Evolutionary conservation across 2,329 filamentous ascomycete species (phyloP).

Genomic region (Cucurbitaria berberidis): DNA sequence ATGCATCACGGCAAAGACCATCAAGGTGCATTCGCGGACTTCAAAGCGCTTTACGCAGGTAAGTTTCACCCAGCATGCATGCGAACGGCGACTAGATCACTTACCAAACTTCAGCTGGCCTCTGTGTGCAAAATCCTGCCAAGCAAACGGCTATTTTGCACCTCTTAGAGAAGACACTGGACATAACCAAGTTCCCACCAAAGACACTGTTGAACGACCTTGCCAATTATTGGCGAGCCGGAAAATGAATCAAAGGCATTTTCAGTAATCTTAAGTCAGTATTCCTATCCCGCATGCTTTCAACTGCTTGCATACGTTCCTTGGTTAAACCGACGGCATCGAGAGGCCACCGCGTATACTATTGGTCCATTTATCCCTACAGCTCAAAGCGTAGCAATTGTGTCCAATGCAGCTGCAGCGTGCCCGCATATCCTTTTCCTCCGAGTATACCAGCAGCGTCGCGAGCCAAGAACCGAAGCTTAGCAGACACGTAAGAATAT

Average conservation of each 20-base stretch:
- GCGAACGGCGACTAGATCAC: neutral
- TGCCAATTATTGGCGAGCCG: slow-evolving; percentile 35
- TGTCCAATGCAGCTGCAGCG: neutral
- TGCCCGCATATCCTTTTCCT: too few species aligned
- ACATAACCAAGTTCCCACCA: slow-evolving; percentile 39
- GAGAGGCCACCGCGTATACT: neutral
- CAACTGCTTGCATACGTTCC: neutral
- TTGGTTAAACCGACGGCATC: neutral
- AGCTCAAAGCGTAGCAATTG: neutral
- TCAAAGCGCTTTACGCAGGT: slow-evolving; percentile 41
- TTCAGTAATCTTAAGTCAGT: neutral
- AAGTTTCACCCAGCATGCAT: slow-evolving; percentile 2
- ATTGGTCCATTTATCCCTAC: neutral
- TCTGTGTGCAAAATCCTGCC: slow-evolving; percentile 37
- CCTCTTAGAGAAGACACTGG: slow-evolving; percentile 36
- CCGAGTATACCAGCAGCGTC: too few species aligned
- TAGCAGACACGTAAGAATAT: neutral
- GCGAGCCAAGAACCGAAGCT: slow-evolving; percentile 1
- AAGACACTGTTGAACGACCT: slow-evolving; percentile 38
- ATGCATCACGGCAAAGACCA: slow-evolving; percentile 41
- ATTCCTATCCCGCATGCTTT: neutral
- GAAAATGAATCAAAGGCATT: slow-evolving; percentile 16
- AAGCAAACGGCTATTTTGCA: slow-evolving; percentile 35
- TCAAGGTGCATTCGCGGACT: slow-evolving; percentile 36
- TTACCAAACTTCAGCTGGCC: slow-evolving; percentile 27